Base-by-base conservation (phyloP, 257 asterid species). In the Solanum bulbocastanum region DNA sequence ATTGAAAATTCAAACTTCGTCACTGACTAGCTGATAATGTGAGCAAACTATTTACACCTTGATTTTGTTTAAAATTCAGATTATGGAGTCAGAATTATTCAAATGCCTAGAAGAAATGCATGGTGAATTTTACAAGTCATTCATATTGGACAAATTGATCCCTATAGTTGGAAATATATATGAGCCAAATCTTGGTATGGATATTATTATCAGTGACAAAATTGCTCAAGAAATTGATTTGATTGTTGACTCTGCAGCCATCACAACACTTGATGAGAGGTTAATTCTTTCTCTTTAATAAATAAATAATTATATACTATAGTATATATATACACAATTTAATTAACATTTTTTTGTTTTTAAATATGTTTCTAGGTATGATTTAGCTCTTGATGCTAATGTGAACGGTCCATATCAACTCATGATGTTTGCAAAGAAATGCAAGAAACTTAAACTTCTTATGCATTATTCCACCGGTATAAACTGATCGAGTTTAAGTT, bases 211-310 rank as follows among this genome's bases (percentile, higher is more conserved):
- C 44, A 66, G 87, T 37, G 84, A 86, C 13, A n/a, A 60, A 18
- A 83, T 93, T 37, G 88, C 87, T 72, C 82, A 90, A 18, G 90
- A 92, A 13, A 91, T 90, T 6, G 93, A 93, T 49, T 89, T 92
- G 6, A 91, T 93, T 4, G 40, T 93, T 5, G 86, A 87, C 35
- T 92, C 94, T 25, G 95, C 95, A 42, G 94, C 94, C 1, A 92
- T 83, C 90, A 93, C 94, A 10, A 87, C 88, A 16, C 91, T 92
- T 39, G 81, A 93, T 32, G 91, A 89, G 76, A 93, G 95, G 95
- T 93, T 40, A 42, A 13, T 40, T 6, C n/a, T 37, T 0, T 69
- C 10, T 42, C 49, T 42, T 27, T 12, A 14, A 14, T 62, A 62
- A 25, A 10, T 25, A 65, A 25, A 5, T 10, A 11, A 42, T 42